Evolutionary conservation across 2,329 filamentous ascomycete species (phyloP), one percentile per base, ranked within the genome.

Genomic region (Davidsoniella eucalypti): DNA sequence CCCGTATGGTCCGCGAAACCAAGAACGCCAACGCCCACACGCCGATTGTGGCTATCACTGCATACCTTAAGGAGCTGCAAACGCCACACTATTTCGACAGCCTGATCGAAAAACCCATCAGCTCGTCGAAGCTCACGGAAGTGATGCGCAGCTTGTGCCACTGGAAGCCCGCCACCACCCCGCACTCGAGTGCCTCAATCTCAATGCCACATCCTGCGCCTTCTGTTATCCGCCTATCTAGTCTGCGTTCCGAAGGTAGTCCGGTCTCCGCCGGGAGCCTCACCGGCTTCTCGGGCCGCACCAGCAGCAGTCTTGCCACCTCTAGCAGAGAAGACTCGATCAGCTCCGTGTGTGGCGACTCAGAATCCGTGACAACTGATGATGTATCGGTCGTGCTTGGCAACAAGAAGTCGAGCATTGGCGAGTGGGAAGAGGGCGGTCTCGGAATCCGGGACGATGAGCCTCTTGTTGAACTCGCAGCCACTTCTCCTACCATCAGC

Each of bases 1-100:
- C 92, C 47, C 83, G 92, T 33, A 98, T 98, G 92, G 87, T 98
- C 57, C 81, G 92, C 44, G 90, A 96, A 61, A 95, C 90, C 1
- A 92, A 90, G 67, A 95, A 95, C 62, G 79, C 86, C 52, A 98
- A 98, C 61, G 84, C 85, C 0, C 81, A 92, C 58, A 98, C 92
- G 0, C 92, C 92, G 0, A 94, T 98, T 54, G 87, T 98, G 51
- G 88, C 87, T 44, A 90, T 98, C 33, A 98, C 92, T 3, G 90
- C 92, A 5, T 98, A 98, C 63, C 70, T 98, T n/a, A 96, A 96
- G 62, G 92, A 98, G 61, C 71, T 98, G 2, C 88, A 92, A 57
- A 87, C 88, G 53, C 86, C 87, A 3, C 90, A 98, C 65, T 86
- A 95, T 64, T 98, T 98, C 60, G 88, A 96, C 62, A 86, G 85